Conservation (phyloP, 192 early-diverging fungal species). For the Oehlia diaphana region DNA sequence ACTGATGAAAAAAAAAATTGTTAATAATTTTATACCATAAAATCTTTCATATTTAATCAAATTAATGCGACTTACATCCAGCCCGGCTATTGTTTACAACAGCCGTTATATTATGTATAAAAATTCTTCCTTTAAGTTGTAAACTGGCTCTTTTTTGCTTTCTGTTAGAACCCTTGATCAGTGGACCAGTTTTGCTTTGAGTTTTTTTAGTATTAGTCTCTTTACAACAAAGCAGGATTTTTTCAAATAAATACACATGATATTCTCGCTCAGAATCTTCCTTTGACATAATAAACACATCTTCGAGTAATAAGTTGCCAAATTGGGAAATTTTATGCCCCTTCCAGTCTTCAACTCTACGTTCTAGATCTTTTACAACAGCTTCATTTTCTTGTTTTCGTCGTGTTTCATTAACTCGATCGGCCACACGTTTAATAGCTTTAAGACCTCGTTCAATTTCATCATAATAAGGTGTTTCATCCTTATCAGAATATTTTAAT, state of each 20-base stretch:
- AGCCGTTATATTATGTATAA: constrained; percentile 73
- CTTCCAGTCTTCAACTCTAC: constrained; percentile 92
- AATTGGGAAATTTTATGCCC: constrained; percentile 73
- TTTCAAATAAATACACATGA: constrained; percentile 91
- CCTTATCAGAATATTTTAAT: constrained; percentile 29
- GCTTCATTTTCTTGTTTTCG: constrained; percentile 86
- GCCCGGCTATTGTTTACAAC: constrained; percentile 65
- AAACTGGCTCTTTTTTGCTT: constrained; percentile 64
- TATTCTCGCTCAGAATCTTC: constrained; percentile 79
- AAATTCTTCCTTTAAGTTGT: constrained; percentile 88
- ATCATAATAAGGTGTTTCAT: constrained; percentile 52
- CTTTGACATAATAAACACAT: constrained; percentile 82
- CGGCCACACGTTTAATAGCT: constrained; percentile 82
- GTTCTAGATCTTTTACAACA: constrained; percentile 76
- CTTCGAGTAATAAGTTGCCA: constrained; percentile 81
- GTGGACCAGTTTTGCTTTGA: constrained; percentile 36
- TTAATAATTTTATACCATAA: constrained; percentile 45
- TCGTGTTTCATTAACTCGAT: constrained; percentile 88
- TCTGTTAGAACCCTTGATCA: constrained; percentile 47
- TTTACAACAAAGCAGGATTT: constrained; percentile 91
- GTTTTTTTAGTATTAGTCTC: constrained; percentile 59
- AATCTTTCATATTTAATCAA: neutral
- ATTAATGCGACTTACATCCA: constrained; percentile 24
- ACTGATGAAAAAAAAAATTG: neutral
- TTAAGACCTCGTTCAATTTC: constrained; percentile 74